Evolutionary conservation across 2,329 filamentous ascomycete species (phyloP).

Genomic region (Ceratocystis papillata): DNA sequence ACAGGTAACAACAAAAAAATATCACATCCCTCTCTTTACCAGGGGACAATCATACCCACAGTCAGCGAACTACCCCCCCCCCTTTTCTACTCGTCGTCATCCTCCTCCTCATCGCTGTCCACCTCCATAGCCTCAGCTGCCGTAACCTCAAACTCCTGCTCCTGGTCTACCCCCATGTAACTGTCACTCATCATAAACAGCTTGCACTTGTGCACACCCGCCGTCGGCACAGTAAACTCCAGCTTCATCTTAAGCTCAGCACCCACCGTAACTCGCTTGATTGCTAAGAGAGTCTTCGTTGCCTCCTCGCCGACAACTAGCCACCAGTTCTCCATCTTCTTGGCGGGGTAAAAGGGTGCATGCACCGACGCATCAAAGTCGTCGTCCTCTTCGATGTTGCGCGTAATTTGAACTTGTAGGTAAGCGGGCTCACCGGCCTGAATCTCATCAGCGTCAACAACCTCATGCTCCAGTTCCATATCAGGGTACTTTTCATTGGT

Average conservation of each 20-base stretch:
- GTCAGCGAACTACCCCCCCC: slow-evolving; percentile 22
- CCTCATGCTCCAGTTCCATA: slow-evolving; percentile 78
- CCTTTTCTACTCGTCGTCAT: slow-evolving; percentile 37
- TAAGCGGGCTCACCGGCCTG: slow-evolving; percentile 70
- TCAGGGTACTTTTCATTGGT: slow-evolving; percentile 96
- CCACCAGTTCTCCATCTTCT: slow-evolving; percentile 99
- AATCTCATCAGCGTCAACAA: slow-evolving; percentile 70
- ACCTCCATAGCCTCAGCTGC: slow-evolving; percentile 93
- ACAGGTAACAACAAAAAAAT: neutral
- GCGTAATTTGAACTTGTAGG: slow-evolving; percentile 72
- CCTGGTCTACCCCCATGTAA: slow-evolving; percentile 94
- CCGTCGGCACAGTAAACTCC: slow-evolving; percentile 76
- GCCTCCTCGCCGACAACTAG: slow-evolving; percentile 88
- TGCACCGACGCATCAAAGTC: slow-evolving; percentile 73
- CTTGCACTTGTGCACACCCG: slow-evolving; percentile 78
- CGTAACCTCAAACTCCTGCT: slow-evolving; percentile 73
- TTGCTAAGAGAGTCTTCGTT: slow-evolving; percentile 75
- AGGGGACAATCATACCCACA: slow-evolving; percentile 1
- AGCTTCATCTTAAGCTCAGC: slow-evolving; percentile 65
- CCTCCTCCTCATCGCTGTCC: slow-evolving; percentile 66
- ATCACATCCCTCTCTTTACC: neutral
- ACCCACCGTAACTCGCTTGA: slow-evolving; percentile 86
- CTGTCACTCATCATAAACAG: slow-evolving; percentile 94
- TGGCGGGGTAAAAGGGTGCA: slow-evolving; percentile 82
- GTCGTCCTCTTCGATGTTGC: slow-evolving; percentile 62